phyloP scores from a whole-genome alignment of 768 basidiomycete genomes.

The Rhizopogon vesiculosus region DNA sequence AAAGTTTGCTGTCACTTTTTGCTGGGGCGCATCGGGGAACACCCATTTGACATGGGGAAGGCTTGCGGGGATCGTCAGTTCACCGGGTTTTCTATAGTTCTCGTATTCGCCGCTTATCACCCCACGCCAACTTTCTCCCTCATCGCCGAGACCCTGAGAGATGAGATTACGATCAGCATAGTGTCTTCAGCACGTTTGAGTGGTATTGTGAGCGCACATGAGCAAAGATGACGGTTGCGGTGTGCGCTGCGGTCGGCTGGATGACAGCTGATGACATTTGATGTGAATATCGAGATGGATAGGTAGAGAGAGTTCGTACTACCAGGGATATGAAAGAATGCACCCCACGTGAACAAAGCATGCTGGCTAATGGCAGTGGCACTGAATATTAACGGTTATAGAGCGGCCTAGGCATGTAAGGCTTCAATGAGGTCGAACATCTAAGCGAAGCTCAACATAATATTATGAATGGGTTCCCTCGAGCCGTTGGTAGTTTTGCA shows the following conservation, averaged over 20 bases:
- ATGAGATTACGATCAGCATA: constrained; percentile 25
- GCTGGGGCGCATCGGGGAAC: constrained; percentile 44
- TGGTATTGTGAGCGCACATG: constrained; percentile 3
- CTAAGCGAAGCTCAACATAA: too few species aligned
- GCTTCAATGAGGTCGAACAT: too few species aligned
- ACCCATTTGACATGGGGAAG: constrained; percentile 36
- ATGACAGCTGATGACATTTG: not conserved
- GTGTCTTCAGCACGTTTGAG: not conserved
- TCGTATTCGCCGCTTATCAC: not conserved
- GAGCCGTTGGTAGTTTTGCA: too few species aligned
- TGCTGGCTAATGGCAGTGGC: not conserved
- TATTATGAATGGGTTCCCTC: too few species aligned
- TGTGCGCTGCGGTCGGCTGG: constrained; percentile 3
- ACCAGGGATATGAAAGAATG: not conserved
- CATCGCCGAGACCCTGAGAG: constrained; percentile 31
- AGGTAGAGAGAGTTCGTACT: not conserved
- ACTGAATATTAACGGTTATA: too few species aligned
- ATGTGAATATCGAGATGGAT: not conserved
- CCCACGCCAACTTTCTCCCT: constrained; percentile 34
- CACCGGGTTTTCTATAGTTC: not conserved
- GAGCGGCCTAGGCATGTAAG: too few species aligned
- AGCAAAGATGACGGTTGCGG: constrained; percentile 5
- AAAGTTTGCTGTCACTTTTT: constrained; percentile 11
- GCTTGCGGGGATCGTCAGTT: constrained; percentile 30
- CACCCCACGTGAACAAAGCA: not conserved